Evolutionary conservation across 73 alveolate genomes (phyloP).

Genomic region (Breviolum minutum): DNA sequence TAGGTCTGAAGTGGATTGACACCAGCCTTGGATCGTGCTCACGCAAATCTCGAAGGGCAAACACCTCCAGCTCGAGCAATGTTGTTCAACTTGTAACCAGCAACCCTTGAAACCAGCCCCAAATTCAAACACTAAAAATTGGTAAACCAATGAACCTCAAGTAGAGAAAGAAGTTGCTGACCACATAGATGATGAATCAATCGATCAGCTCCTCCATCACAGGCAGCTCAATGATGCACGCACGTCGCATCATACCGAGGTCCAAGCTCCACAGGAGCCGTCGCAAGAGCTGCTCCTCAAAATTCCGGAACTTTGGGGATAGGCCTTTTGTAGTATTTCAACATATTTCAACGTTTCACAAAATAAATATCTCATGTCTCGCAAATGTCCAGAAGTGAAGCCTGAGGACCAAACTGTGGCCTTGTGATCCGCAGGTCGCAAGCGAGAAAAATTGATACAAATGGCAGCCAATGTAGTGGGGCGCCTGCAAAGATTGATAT

Average conservation of each 20-base stretch:
- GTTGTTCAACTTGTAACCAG: background rate
- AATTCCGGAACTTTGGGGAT: background rate
- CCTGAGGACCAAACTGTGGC: conserved; percentile 25
- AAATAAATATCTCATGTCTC: too few species aligned
- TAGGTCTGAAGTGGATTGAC: too few species aligned
- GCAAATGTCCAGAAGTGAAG: background rate
- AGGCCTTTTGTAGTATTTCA: background rate
- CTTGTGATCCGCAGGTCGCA: conserved; percentile 42
- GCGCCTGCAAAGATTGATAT: background rate
- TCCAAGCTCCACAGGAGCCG: conserved; percentile 41
- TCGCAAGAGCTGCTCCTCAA: conserved; percentile 37
- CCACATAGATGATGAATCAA: conserved; percentile 10
- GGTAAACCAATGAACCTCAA: conserved; percentile 19
- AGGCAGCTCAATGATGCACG: background rate
- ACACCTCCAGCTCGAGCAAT: conserved; percentile 11
- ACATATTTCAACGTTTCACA: background rate
- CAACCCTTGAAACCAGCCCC: background rate
- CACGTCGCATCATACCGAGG: background rate
- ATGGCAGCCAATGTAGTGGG: conserved; percentile 39
- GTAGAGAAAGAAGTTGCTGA: conserved; percentile 22
- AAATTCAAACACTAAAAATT: too few species aligned
- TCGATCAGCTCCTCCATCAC: conserved; percentile 22
- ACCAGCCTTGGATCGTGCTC: conserved; percentile 85
- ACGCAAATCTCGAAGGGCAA: conserved; percentile 51
- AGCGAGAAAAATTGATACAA: conserved; percentile 13